Conservation (phyloP, 345 rosid genomes). For the Euclidium syriacum region DNA sequence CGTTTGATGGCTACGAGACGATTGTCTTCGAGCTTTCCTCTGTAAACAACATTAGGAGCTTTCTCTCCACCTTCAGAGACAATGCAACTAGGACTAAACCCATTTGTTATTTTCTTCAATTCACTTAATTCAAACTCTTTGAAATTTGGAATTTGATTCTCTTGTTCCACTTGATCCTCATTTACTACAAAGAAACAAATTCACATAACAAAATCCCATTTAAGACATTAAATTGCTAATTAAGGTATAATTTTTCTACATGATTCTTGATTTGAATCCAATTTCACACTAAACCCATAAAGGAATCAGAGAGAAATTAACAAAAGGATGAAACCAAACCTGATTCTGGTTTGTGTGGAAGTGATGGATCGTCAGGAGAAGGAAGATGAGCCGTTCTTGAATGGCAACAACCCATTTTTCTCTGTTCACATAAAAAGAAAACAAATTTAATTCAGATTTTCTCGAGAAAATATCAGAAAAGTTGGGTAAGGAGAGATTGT, state of each 20-base stretch:
- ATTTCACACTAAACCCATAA: neutral
- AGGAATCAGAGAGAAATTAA: neutral
- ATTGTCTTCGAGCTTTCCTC: slow-evolving; percentile 56
- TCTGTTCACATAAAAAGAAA: neutral
- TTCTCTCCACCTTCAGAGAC: slow-evolving; percentile 83
- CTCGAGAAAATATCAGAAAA: neutral
- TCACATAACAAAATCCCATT: neutral
- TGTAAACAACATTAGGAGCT: slow-evolving; percentile 73
- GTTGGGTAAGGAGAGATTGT: neutral
- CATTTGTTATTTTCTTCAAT: slow-evolving; percentile 56
- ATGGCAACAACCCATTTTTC: slow-evolving; percentile 72
- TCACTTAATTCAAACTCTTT: slow-evolving; percentile 49
- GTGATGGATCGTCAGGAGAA: slow-evolving; percentile 50
- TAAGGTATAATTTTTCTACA: neutral
- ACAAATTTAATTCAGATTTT: neutral
- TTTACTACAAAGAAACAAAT: slow-evolving; percentile 24
- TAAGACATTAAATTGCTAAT: neutral
- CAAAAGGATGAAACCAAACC: neutral
- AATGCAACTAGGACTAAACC: slow-evolving; percentile 52
- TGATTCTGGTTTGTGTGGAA: slow-evolving; percentile 38
- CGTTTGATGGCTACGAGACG: slow-evolving; percentile 66
- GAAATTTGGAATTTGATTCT: slow-evolving; percentile 42
- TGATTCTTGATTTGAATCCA: neutral
- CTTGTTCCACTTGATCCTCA: slow-evolving; percentile 36
- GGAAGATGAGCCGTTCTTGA: slow-evolving; percentile 53